Evolutionary conservation across 192 early-diverging fungal genomes (phyloP).

Genomic region (Coemansia sp.): DNA sequence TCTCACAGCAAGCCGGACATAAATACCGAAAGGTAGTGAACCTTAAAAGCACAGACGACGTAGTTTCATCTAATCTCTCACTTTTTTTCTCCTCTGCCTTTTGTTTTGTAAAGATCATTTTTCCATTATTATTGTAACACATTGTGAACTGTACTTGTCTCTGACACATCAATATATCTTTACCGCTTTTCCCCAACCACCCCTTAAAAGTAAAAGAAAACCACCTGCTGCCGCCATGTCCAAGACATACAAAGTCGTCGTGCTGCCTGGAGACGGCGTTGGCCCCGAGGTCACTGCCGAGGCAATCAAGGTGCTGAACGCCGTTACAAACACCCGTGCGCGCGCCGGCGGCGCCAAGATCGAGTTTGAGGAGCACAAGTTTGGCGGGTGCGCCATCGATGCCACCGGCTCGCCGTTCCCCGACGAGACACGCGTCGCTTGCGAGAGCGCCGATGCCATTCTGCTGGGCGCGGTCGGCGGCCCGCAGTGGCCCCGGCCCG

Average conservation of each 20-base stretch:
- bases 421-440: slow-evolving; percentile 74
- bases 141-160: background rate
- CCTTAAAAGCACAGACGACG: background rate
- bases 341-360: slow-evolving; percentile 60
- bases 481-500: slow-evolving; percentile 84
- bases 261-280: slow-evolving; percentile 91
- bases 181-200: background rate
- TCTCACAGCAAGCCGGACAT: background rate
- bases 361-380: slow-evolving; percentile 74
- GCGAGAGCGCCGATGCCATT: slow-evolving; percentile 83
- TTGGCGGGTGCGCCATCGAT: slow-evolving; percentile 92
- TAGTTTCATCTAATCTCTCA: slow-evolving; percentile 21
- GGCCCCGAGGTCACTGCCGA: slow-evolving; percentile 94
- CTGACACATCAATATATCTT: background rate
- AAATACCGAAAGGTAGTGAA: background rate
- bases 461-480: slow-evolving; percentile 97
- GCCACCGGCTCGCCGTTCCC: slow-evolving; percentile 86
- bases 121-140: slow-evolving; percentile 1
- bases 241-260: slow-evolving; percentile 60
- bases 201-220: background rate
- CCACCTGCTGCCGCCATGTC: slow-evolving; percentile 19
- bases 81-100: background rate
- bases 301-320: slow-evolving; percentile 84
- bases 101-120: background rate
- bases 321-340: slow-evolving; percentile 64